Evolutionary conservation across 2,329 filamentous ascomycete genomes (phyloP), one percentile per base, ranked within the genome.

Genomic region (Lasiodiplodia theobromae): DNA sequence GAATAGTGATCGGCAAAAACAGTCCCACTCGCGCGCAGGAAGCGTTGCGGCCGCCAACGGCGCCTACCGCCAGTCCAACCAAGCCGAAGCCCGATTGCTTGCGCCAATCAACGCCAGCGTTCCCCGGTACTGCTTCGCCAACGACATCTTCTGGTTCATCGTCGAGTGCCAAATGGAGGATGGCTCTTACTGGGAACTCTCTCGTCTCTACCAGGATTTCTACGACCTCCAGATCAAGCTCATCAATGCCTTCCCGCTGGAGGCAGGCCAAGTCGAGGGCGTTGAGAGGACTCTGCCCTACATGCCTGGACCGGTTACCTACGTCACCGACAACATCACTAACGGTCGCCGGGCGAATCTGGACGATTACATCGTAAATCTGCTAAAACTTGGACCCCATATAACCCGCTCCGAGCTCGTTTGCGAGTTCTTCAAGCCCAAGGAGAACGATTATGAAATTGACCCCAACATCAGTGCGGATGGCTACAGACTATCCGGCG

Each of bases 101-200:
- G 91, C 94, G 2, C 95, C 96, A 0, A 83, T 96, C 60, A 88
- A 89, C 68, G 96, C 95, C 14, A 91, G 89, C 65, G 97, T 98
- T 73, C 94, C 95, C 18, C 88, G 93, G 70, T 98, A 97, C 82
- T 97, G 93, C 79, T 98, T 96, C 76, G 93, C 94, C 69, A 95
- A 98, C 77, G 94, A 97, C 74, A 97, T 97, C 79, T 98, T 98
- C 81, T 98, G 96, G 93, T 99, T 98, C 76, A 92, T 97, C 67
- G 95, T 99, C 69, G 94, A 97, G 79, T 93, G 92, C 28, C 87
- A 91, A 74, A 88, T 98, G 79, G 93, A 97, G 76, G 94, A 98
- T 77, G 94, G 94, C 58, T 88, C 92, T 57, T 91, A 92, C 76
- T 98, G 94, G 94, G 94, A 97, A 77, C 83, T 99, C 62, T 95